Percentiles rank a stretch among this genome's conserved stretches.
Evolutionary conservation across 768 basidiomycete species (phyloP).

Genomic region (Lentinula edodes): DNA sequence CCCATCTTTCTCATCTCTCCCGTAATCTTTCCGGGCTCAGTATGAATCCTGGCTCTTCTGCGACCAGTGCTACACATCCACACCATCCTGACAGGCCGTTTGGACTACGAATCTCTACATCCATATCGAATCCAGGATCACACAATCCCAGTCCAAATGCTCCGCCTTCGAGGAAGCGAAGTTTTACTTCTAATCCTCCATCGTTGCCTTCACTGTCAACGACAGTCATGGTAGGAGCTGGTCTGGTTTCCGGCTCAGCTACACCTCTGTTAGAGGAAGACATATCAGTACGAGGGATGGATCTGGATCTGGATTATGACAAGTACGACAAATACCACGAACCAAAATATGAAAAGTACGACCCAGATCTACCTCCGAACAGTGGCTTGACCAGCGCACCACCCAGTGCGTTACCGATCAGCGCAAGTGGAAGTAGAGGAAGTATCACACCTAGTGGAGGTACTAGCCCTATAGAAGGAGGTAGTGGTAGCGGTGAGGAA

Average conservation of each 20-base stretch:
- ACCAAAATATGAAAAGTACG: conserved; percentile 4
- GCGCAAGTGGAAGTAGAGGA: background rate
- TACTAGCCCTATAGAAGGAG: conserved; percentile 6
- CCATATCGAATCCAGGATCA: background rate
- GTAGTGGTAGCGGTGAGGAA: conserved; percentile 5
- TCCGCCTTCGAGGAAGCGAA: conserved; percentile 5
- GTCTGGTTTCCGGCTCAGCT: background rate
- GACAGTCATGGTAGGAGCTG: background rate
- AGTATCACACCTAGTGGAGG: conserved; percentile 5
- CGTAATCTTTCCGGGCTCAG: conserved; percentile 4
- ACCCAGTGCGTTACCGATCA: background rate
- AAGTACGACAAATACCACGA: conserved; percentile 2
- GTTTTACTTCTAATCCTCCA: conserved; percentile 5
- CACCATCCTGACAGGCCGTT: conserved; percentile 4
- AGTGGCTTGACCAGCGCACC: background rate
- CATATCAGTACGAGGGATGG: background rate
- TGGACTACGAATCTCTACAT: conserved; percentile 6
- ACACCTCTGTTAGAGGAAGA: conserved; percentile 5
- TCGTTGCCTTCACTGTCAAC: conserved; percentile 5
- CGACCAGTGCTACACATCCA: background rate
- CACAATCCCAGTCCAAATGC: background rate
- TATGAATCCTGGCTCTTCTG: conserved; percentile 1
- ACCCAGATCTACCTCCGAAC: background rate
- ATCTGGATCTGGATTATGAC: background rate
- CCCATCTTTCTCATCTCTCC: conserved; percentile 4